Evolutionary conservation across 2,329 filamentous ascomycete species (phyloP).

Genomic region (Pseudogymnoascus sp.): DNA sequence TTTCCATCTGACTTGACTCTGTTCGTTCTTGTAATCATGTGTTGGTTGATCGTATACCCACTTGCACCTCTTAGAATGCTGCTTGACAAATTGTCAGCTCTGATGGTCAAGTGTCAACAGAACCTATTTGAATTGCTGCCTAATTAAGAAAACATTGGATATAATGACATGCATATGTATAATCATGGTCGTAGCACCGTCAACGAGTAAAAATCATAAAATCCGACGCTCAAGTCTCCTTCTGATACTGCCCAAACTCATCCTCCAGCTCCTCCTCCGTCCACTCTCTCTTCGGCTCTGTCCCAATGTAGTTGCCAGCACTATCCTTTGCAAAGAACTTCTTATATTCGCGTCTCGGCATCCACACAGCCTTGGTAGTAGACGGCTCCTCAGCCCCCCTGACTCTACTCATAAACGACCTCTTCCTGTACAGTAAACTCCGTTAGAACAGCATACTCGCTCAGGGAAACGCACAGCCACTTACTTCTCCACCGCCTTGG

Average conservation of each 20-base stretch:
- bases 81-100: not conserved
- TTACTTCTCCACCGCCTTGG: not conserved
- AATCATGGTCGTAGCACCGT: not conserved
- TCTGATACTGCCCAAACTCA: slow-evolving; percentile 22
- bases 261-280: slow-evolving; percentile 26
- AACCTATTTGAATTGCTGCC: not conserved
- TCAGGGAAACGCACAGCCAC: not conserved
- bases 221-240: not conserved
- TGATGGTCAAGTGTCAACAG: not conserved
- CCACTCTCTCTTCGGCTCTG: slow-evolving; percentile 25
- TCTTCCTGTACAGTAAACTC: not conserved
- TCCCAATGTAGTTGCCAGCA: slow-evolving; percentile 25
- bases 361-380: slow-evolving; percentile 25
- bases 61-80: no score
- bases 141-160: not conserved
- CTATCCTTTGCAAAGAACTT: slow-evolving; percentile 27
- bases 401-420: slow-evolving; percentile 13
- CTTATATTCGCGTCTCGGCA: slow-evolving; percentile 27
- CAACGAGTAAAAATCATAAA: not conserved
- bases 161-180: not conserved
- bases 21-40: not conserved
- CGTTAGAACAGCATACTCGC: not conserved
- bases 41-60: not conserved
- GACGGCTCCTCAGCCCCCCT: not conserved
- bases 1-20: not conserved